Base-by-base conservation (phyloP, 768 basidiomycete genomes). In the button mushroom (Agaricus bisporus) region DNA sequence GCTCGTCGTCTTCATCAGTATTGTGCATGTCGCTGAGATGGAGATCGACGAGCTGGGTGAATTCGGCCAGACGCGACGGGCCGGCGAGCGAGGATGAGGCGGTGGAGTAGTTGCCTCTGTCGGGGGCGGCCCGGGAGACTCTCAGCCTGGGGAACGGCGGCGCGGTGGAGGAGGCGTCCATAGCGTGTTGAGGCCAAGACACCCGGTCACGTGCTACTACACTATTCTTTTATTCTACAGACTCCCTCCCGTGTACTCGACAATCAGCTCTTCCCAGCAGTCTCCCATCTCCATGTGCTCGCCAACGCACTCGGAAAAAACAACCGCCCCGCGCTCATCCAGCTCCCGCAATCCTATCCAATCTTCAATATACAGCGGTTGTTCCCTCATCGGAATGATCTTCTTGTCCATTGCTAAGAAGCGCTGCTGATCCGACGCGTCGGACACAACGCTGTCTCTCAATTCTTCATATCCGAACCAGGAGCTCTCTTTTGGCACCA, bases 401-500 rank as follows among this genome's bases (percentile, higher is more conserved):
- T 53, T 58, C 5, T 28, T 57, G n/a, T 52, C 59, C 36, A 14
- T 25, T 3, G 12, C 32, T 18, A 46, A 42, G 25, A 49, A 29
- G 10, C 10, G 48, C 28, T 37, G 41, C 14, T 51, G 41, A 38
- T 32, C 22, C 18, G 45, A 48, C 45, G 51, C 39, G 48, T 17
- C 49, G 26, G 22, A 32, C 18, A 29, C 38, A 41, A 20, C 20
- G 25, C 32, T 37, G 15, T 76, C 72, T 17, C 72, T 67, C 20
- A 66, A 70, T 1, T 73, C 74, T 60, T 86, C 85, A 3, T 86
- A 85, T 5, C 88, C 90, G 67, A 94, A 93, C 91, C 90, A 92
- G 10, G 87, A 71, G 60, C 81, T 88, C 67, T 92, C 90, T 66
- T 89, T 90, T 0, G 91, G 91, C 17, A 91, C 74, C 20, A 89